Evolutionary conservation across 352 stramenopile species (phyloP), one percentile per base, ranked within the genome.

Genomic region (Halophytophthora polymorphica): DNA sequence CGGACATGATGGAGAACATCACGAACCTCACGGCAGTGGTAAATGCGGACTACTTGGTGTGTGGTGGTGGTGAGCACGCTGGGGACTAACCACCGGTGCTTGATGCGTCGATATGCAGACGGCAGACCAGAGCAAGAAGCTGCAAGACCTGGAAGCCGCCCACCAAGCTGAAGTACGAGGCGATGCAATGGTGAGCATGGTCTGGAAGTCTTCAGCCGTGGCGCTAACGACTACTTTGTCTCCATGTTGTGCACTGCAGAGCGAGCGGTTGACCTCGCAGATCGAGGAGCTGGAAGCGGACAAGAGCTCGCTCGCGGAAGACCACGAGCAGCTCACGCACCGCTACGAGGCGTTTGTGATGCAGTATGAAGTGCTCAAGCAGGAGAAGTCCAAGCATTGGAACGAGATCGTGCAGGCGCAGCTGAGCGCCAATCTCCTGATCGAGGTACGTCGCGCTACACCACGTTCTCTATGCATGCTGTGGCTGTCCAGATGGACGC

Each of bases 331-430:
- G 23, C 48, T 83, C 14, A 56, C 61, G 1, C 38, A 66, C 21
- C 68, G 76, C 41, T 71, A 85, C 11, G 64, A 77, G 41, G 61
- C 72, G 12, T 67, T 83, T 23, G 15, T 81, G 0, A 67, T 64
- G 10, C 68, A 82, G 36, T 80, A 75, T 35, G 74, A 88, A 21
- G 19, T 71, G 14, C 51, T 86, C 13, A 71, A 90, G 40, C 56
- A 71, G 17, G 74, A 87, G 44, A 87, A 88, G 38, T 67, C 73
- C 7, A 76, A 77, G 36, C 73, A 85, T 36, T 85, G 68, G 72
- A 89, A 84, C 40, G 78, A 90, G 29, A 86, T 88, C 55, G 72
- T 88, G 21, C 48, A 71, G 17, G 77, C 71, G 10, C 78, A 92
- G 63, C 53, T 88, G 14, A 89, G 78, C 49, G 76, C 81, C 18